Evolutionary conservation across 495 filamentous ascomycete genomes (phyloP).

Genomic region (Neurospora hispaniola): DNA sequence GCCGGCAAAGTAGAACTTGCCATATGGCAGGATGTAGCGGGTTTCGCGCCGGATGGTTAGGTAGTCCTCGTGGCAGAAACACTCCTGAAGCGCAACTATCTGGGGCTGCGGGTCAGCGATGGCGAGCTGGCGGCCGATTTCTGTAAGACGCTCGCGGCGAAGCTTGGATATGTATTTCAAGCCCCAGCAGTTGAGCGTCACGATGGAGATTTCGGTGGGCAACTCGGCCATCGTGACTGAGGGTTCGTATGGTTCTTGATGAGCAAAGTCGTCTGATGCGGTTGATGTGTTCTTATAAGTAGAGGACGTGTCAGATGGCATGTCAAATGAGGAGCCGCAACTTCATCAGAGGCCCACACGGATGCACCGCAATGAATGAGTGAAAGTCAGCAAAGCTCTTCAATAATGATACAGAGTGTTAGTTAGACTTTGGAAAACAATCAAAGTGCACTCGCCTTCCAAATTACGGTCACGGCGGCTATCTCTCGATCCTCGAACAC

Average conservation of each 20-base stretch:
- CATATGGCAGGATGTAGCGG: constrained; percentile 70
- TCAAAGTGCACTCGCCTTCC: not conserved
- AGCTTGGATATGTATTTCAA: constrained; percentile 77
- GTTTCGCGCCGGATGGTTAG: constrained; percentile 67
- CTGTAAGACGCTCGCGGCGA: constrained; percentile 66
- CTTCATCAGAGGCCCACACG: not conserved
- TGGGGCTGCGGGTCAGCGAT: constrained; percentile 56
- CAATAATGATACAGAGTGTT: not conserved
- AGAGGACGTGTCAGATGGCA: not conserved
- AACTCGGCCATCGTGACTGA: constrained; percentile 21
- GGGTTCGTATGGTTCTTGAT: not conserved
- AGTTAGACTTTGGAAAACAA: not conserved
- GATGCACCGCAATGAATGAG: not conserved
- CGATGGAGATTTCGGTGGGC: constrained; percentile 53
- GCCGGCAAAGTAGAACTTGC: constrained; percentile 87
- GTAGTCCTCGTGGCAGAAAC: constrained; percentile 90
- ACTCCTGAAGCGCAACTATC: constrained; percentile 92
- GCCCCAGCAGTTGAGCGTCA: constrained; percentile 94
- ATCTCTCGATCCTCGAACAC: not conserved
- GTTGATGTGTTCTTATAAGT: not conserved
- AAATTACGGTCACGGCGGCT: not conserved
- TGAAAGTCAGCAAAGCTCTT: not conserved
- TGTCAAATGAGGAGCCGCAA: not conserved
- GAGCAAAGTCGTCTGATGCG: not conserved
- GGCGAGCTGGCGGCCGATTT: constrained; percentile 73